A percentile compares a stretch with the other conserved stretches of the same genome.
Conservation (phyloP, 768 basidiomycete genomes). For the Leucosporidium creatinivorum region DNA sequence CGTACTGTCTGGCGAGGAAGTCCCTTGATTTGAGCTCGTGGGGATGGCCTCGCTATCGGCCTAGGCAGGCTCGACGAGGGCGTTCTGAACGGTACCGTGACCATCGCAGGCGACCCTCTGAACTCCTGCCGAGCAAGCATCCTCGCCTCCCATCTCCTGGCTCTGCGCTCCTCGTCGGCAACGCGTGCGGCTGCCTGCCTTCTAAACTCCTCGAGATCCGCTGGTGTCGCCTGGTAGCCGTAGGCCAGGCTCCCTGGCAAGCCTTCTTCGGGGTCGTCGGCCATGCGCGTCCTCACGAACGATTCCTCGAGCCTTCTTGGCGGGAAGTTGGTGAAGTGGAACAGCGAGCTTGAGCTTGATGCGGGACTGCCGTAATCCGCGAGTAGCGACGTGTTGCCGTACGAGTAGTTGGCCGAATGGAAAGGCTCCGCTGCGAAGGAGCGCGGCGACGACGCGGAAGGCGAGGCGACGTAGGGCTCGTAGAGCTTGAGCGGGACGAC, state of each 20-base stretch:
- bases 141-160: neutral
- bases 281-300: slow-evolving; percentile 14
- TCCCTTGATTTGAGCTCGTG: no score
- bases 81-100: slow-evolving; percentile 1
- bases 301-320: slow-evolving; percentile 14
- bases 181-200: neutral
- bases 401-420: no score
- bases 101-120: neutral
- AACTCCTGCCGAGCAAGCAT: slow-evolving; percentile 11
- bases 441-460: no score
- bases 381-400: no score
- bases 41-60: no score
- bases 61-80: neutral
- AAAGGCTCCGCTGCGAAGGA: no score
- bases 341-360: neutral
- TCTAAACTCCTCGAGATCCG: no score
- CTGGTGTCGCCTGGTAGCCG: neutral
- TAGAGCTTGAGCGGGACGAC: no score
- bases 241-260: neutral
- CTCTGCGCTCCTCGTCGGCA: slow-evolving; percentile 6
- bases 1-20: no score
- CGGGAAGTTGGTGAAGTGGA: slow-evolving; percentile 17
- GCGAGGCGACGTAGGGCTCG: no score
- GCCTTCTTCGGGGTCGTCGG: slow-evolving; percentile 24
- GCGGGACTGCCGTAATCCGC: no score